phyloP scores from a whole-genome alignment of 176 grass and related monocot genomes.

The Hordeum marinum region DNA sequence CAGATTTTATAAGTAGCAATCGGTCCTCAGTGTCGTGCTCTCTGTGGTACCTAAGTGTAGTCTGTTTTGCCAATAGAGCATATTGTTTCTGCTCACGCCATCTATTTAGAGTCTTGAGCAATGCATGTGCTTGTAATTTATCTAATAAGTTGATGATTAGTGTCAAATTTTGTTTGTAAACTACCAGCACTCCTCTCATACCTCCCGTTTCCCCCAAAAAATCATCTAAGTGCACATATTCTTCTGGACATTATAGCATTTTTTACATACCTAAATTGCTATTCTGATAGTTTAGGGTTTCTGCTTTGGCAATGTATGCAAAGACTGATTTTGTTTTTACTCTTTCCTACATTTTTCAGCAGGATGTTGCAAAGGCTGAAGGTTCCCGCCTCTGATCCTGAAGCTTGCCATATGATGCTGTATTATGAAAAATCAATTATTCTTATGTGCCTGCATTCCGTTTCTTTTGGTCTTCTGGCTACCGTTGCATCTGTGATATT shows the following conservation, averaged over 20 bases:
- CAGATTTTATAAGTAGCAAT: background rate
- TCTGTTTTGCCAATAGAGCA: background rate
- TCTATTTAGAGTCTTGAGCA: background rate
- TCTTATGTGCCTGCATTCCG: background rate
- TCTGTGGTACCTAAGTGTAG: background rate
- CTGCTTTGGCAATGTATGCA: background rate
- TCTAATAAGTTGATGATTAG: background rate
- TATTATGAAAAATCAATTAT: background rate
- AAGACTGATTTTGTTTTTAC: background rate
- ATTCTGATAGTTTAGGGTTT: background rate
- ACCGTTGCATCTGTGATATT: background rate
- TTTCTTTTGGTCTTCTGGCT: background rate
- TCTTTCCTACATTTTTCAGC: slow-evolving; percentile 8
- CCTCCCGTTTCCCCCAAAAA: background rate
- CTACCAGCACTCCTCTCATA: background rate
- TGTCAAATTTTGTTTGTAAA: background rate
- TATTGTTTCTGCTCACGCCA: background rate
- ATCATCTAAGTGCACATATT: background rate
- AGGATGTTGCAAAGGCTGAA: slow-evolving; percentile 41
- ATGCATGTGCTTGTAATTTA: background rate
- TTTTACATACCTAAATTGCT: background rate
- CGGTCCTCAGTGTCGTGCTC: background rate
- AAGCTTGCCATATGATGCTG: background rate
- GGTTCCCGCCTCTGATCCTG: slow-evolving; percentile 23
- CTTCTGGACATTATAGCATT: background rate